Evolutionary conservation across 2,329 filamentous ascomycete species (phyloP), one percentile per base, ranked within the genome.

Genomic region (Penicillium sumatraense): DNA sequence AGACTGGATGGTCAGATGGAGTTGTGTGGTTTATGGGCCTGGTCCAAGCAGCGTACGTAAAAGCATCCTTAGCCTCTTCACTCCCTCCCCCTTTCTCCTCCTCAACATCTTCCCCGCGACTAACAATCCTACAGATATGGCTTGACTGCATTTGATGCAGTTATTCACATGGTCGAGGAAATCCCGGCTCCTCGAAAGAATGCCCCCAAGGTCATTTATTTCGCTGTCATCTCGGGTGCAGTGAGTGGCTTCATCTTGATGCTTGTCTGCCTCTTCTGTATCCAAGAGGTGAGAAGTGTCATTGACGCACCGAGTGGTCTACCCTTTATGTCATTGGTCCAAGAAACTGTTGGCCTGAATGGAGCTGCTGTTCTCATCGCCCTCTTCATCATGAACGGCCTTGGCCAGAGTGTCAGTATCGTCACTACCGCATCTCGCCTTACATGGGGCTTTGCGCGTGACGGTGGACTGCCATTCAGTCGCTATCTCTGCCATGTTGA

Each of bases 101-200:
- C 26, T 11, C 2, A 9, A 21, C 5, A 10, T 9, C 1, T 46
- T 3, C 1, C 41, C 3, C 11, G 10, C 3, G 14, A 10, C 40
- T 44, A 44, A 44, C 40, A 44, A 21, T 27, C 1, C 10, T 9
- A 44, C 27, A 46, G 42, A 0, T 85, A 84, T 53, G 82, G 80
- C 2, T 68, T 83, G 3, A 83, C 81, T 1, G 82, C 82, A 1
- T 84, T 85, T 54, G 83, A 85, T 59, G 79, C 82, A 0, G 82
- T 83, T 21, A 82, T 84, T 27, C 83, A 85, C 65, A 77, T 85
- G 72, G 78, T 82, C 1, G 82, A 85, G 59, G 82, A 84, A 62
- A 81, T 84, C 1, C 81, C 82, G 1, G 69, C 75, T 2, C 81
- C 82, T 1, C 69, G 80, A 33, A 78, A 72, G 38, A 83, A 81